Evolutionary conservation across 2,329 filamentous ascomycete species (phyloP), one percentile per base, ranked within the genome.

Genomic region (Diaporthe nobilis): DNA sequence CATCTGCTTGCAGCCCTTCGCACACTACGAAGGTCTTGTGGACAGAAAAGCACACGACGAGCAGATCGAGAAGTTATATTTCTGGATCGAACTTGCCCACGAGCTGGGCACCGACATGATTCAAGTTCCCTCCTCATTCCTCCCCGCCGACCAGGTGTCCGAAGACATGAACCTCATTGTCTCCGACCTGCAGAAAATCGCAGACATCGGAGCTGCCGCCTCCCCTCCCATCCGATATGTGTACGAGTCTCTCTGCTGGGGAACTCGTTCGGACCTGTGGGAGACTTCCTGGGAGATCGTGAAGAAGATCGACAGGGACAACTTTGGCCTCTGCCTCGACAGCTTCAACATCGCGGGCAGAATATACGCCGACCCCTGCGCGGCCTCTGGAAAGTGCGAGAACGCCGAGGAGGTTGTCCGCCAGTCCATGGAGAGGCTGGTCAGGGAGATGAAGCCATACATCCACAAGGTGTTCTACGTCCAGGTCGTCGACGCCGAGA

Each of bases 261-360:
- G 93, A 13, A 95, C 93, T 0, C 88, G 91, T 71, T 86, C 92
- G 75, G 88, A 94, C 81, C 91, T 87, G 0, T 96, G 94, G 94
- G 93, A 95, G 81, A 84, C 86, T 15, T 91, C 89, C 78, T 96
- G 93, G 92, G 90, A 92, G 9, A 85, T 95, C 3, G 91, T 95
- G 0, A 84, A 87, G 78, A 85, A 84, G 3, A 93, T 95, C 39
- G 87, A 94, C 82, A 84, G 93, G 10, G 83, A 88, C 12, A 96
- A 96, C 83, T 95, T 96, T 80, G 94, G 94, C 10, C 85, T 95
- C 55, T 95, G 93, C 81, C 87, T 96, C 34, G 94, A 96, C 83
- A 94, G 92, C 0, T 96, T 95, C 85, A 94, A 96, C 82, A 93
- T 96, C 76, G 90, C 93, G 0, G 94, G 90, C 0, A 85, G 91